Base-by-base conservation (phyloP, 169 alveolate species). In the Plasmodium gonderi region DNA sequence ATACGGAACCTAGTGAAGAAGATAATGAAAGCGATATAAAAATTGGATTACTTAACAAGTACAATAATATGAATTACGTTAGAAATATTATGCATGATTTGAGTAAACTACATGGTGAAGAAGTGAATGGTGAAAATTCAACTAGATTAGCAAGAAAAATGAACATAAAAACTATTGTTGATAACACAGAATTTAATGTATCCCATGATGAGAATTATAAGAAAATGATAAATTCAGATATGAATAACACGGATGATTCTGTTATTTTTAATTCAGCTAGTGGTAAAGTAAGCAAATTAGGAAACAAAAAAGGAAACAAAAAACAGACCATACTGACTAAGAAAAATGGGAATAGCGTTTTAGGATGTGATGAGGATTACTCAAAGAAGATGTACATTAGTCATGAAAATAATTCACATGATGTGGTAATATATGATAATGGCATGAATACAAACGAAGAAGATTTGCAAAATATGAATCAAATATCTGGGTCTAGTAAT, bases 61-160 rank as follows among this genome's bases (percentile, higher is more conserved):
- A 20, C 42, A 65, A 17, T 29, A 80, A 29, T 29, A 17, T 40
- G 6, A 65, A 40, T 65, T 65, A 65, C n/a, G 42, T 40, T 3
- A 60, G 33, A 7, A 80, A 80, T 40, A 26, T 60, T 9, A 60
- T 68, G 6, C 60, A 29, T n/a, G 79, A 80, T 65, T 20, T 79
- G 33, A 38, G 23, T 60, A 60, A 79, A 26, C 9, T 60, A 2
- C 75, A 44, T 29, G 69, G 40, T 1, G 78, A n/a, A 23, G 26
- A 51, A 29, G 14, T 1, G 23, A 54, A 65, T 29, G 68, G 36
- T 9, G 44, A 17, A 2, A 17, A 29, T 20, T 29, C 6, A n/a
- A 54, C 14, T 45, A 33, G 23, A 11, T 14, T 60, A 60, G 67
- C 12, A 8, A 17, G 40, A 23, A 51, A 5, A 2, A 49, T 49